These are phyloP conservation scores for Haplosporangium sp. DNA, from an alignment of 371 early-diverging fungal species.

Conservation along the genomic window DNA sequence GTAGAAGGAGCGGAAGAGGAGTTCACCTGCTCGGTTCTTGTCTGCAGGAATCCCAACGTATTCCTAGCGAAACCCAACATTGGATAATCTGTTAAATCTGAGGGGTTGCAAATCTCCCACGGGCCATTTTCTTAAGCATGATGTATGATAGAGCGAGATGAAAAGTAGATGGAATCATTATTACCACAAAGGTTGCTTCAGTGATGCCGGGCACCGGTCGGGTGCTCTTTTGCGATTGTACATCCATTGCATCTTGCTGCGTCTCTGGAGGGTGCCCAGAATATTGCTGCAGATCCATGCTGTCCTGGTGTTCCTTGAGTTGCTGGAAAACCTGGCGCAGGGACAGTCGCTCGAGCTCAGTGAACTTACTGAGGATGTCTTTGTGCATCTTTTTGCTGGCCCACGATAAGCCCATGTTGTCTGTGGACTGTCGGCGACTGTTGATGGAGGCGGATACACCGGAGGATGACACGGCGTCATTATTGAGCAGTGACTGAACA, in stretches of 20 bases:
- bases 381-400: slow-evolving; percentile 22
- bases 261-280: neutral
- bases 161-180: neutral
- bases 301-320: slow-evolving; percentile 27
- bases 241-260: neutral
- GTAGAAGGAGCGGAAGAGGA: slow-evolving; percentile 46
- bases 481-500: slow-evolving; percentile 22
- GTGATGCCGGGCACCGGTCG: slow-evolving; percentile 23
- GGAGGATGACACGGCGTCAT: slow-evolving; percentile 3
- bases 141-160: neutral
- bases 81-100: neutral
- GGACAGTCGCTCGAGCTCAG: slow-evolving; percentile 34
- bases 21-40: slow-evolving; percentile 11
- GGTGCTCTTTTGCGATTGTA: neutral
- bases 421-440: neutral
- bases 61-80: slow-evolving; percentile 9
- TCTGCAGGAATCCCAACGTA: slow-evolving; percentile 27
- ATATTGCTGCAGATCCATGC: too few relatives aligned
- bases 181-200: slow-evolving; percentile 38
- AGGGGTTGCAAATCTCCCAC: too few relatives aligned
- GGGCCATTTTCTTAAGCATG: too few relatives aligned
- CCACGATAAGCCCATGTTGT: slow-evolving; percentile 14
- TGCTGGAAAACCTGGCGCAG: slow-evolving; percentile 32
- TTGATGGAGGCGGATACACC: neutral
- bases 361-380: slow-evolving; percentile 26